Conservation (phyloP, 176 grass and related monocot species). For the Urochloa ruziziensis region DNA sequence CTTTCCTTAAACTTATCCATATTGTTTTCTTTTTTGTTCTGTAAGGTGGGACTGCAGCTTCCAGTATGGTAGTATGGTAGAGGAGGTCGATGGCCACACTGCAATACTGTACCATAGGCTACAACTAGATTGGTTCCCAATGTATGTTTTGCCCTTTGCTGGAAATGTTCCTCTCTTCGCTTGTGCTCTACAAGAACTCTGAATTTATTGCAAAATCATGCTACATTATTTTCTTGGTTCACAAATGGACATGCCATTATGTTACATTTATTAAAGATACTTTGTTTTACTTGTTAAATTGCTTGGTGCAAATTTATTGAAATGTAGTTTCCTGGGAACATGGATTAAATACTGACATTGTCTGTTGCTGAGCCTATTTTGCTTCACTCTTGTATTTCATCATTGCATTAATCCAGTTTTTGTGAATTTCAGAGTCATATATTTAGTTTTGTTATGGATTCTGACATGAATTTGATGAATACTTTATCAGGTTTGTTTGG, state of each 20-base stretch:
- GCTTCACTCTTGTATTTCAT: constrained; percentile 24
- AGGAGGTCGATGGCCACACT: constrained; percentile 98
- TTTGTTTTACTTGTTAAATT: constrained; percentile 1
- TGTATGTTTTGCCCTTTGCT: constrained; percentile 58
- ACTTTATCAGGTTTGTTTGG: constrained; percentile 75
- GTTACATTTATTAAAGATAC: background rate
- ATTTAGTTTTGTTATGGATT: constrained; percentile 5
- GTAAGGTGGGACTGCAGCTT: constrained; percentile 98
- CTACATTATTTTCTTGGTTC: background rate
- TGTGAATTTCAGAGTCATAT: constrained; percentile 6
- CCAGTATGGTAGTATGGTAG: constrained; percentile 93
- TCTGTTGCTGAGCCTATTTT: background rate
- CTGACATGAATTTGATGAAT: constrained; percentile 23
- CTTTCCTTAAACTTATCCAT: constrained; percentile 17
- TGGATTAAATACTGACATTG: constrained; percentile 8
- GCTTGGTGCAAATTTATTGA: background rate
- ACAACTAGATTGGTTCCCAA: constrained; percentile 88
- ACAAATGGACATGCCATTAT: constrained; percentile 3
- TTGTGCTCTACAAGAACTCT: constrained; percentile 3
- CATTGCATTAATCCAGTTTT: constrained; percentile 21
- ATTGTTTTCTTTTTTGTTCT: constrained; percentile 24
- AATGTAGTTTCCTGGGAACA: background rate
- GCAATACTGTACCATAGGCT: constrained; percentile 96
- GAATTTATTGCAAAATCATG: constrained; percentile 1
- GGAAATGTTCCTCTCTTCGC: background rate